Base-by-base conservation (phyloP, 108 stramenopile species). In the Cylindrotheca fusiformis region DNA sequence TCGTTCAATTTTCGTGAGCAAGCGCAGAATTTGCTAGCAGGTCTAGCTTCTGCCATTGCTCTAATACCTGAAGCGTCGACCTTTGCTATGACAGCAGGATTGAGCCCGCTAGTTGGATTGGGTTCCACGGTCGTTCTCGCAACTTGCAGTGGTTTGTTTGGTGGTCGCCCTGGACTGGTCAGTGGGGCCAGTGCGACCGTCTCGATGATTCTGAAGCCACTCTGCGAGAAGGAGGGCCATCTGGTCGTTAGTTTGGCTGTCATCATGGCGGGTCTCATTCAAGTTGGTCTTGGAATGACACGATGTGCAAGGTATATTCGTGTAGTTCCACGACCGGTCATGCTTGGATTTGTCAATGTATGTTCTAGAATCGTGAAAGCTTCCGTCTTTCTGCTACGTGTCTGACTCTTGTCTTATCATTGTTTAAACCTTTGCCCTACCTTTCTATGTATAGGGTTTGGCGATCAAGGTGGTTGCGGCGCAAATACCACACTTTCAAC, bases 271-370 rank as follows among this genome's bases (percentile, higher is more conserved):
- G 36, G 36, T 41, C 14, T 41, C 10, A 41, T 41, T 6, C 36
- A 41, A 14, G 14, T 41, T 41, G 6, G 36, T 41, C 36, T 41
- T 14, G 36, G 36, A 14, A 10, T 41, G 36, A 41, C 36, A 10
- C 36, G 36, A 41, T 41, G 36, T 14, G 36, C 10, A 41, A 41
- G 14, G 36, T 41, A 41, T 41, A 41, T 41, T 14, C 36, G 36
- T 10, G 36, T 41, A 14, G 36, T 41, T 6, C 36, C 36, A 14
- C 36, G 36, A 14, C 36, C 36, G 6, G 36, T 41, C 10, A 41
- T 41, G 36, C 36, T 41, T 41, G 36, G 36, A 41, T 41, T 41
- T 41, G 36, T 41, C 36, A 41, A 41, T 41, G 36, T 41, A 14
- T 10, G 36, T 41, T 10, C 36, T 41, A 14, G 6, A 41, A 6